phyloP scores from a whole-genome alignment of 2,329 filamentous ascomycete species.

The Penicillium palitans region DNA sequence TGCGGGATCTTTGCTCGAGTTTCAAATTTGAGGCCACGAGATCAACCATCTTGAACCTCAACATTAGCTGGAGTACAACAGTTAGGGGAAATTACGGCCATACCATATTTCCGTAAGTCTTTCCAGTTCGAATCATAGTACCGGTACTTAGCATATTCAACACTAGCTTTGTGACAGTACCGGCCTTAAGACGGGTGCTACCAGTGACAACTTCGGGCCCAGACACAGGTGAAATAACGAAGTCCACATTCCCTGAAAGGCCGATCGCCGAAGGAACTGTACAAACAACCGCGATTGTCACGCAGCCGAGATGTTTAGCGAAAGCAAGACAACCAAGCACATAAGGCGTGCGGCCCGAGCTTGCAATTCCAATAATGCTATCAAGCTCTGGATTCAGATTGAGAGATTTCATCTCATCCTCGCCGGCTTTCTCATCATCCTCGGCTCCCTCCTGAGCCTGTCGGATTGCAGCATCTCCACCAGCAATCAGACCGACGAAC shows the following conservation, averaged over 20 bases:
- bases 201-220: conserved; percentile 49
- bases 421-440: too few species aligned
- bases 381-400: too few species aligned
- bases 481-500: too few species aligned
- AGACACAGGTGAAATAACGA: conserved; percentile 42
- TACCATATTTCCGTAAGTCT: conserved; percentile 47
- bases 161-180: conserved; percentile 49
- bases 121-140: conserved; percentile 44
- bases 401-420: too few species aligned
- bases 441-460: too few species aligned
- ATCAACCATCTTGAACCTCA: conserved; percentile 34
- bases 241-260: conserved; percentile 22
- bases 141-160: conserved; percentile 50
- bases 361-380: too few species aligned
- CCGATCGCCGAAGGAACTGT: too few species aligned
- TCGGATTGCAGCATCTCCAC: too few species aligned
- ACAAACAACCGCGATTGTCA: too few species aligned
- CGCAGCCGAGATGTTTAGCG: too few species aligned
- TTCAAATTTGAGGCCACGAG: conserved; percentile 44
- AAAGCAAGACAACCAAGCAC: too few species aligned
- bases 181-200: conserved; percentile 50
- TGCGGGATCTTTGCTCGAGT: conserved; percentile 37
- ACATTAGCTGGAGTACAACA: not conserved
- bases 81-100: conserved; percentile 10
- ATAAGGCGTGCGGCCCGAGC: too few species aligned